These are phyloP conservation scores for Alternaria angustiovoidea DNA, from an alignment of 2,329 filamentous ascomycete species.

Conservation along the genomic window DNA sequence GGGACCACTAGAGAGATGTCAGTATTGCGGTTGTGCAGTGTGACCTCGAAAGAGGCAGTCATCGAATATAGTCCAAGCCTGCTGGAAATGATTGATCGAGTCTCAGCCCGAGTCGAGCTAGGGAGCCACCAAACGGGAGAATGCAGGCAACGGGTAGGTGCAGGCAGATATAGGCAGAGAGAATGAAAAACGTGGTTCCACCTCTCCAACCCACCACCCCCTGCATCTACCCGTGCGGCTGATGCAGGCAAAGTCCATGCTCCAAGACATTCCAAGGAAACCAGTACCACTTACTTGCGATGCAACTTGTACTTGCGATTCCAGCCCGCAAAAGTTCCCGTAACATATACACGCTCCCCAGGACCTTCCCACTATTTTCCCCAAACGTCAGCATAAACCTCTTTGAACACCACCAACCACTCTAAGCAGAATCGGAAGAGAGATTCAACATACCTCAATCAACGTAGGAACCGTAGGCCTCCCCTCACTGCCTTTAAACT, in stretches of 20 bases:
- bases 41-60: conserved; percentile 27
- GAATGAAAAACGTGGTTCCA: too few relatives aligned
- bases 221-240: conserved; percentile 1
- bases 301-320: conserved; percentile 90
- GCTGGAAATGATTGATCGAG: too few relatives aligned
- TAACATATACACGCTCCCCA: conserved; percentile 93
- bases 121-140: too few relatives aligned
- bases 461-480: conserved; percentile 81
- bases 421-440: too few relatives aligned
- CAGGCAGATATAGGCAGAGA: too few relatives aligned
- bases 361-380: conserved; percentile 70
- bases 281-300: conserved; percentile 72
- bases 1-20: conserved; percentile 47
- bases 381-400: too few relatives aligned
- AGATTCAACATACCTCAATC: conserved; percentile 62
- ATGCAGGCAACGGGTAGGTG: too few relatives aligned
- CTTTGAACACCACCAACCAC: too few relatives aligned
- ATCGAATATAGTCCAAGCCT: not conserved
- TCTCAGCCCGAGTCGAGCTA: not conserved
- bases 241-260: not conserved
- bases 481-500: conserved; percentile 71
- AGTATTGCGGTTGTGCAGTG: conserved; percentile 42
- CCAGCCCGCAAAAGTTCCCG: conserved; percentile 97
- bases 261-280: conserved; percentile 13
- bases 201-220: too few relatives aligned